phyloP scores from a whole-genome alignment of 2,329 filamentous ascomycete species.

The Juglanconis sp. region DNA sequence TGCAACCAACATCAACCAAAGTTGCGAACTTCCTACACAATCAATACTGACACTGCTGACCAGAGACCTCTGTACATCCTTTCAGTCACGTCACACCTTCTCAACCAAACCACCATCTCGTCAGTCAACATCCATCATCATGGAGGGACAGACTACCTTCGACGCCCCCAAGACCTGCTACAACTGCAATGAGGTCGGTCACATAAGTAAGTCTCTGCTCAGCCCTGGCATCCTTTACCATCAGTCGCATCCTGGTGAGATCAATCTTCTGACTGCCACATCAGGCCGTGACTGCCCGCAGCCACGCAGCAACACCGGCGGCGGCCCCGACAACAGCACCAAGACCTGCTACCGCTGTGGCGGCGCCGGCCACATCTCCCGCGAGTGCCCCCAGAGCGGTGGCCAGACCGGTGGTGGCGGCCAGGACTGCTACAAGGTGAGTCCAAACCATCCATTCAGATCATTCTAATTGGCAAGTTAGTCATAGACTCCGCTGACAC shows the following conservation, averaged over 20 bases:
- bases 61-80: neutral
- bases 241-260: conserved; percentile 16
- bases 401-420: conserved; percentile 42
- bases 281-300: conserved; percentile 85
- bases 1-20: neutral
- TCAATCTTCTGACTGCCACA: neutral
- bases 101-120: neutral
- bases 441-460: neutral
- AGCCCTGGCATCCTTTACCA: conserved; percentile 15
- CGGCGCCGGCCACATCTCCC: conserved; percentile 84
- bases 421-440: conserved; percentile 82
- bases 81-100: no score
- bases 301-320: conserved; percentile 18
- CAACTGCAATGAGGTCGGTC: conserved; percentile 66
- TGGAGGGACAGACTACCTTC: conserved; percentile 3
- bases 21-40: neutral
- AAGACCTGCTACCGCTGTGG: conserved; percentile 78
- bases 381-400: conserved; percentile 68
- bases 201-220: conserved; percentile 63
- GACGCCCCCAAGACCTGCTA: conserved; percentile 52
- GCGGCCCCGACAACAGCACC: conserved; percentile 73
- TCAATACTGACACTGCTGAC: neutral
- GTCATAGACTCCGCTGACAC: conserved; percentile 35
- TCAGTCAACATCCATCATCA: neutral
- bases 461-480: conserved; percentile 64